Conservation (phyloP, 2,329 filamentous ascomycete species). For the Cladophialophora chaetospira region DNA sequence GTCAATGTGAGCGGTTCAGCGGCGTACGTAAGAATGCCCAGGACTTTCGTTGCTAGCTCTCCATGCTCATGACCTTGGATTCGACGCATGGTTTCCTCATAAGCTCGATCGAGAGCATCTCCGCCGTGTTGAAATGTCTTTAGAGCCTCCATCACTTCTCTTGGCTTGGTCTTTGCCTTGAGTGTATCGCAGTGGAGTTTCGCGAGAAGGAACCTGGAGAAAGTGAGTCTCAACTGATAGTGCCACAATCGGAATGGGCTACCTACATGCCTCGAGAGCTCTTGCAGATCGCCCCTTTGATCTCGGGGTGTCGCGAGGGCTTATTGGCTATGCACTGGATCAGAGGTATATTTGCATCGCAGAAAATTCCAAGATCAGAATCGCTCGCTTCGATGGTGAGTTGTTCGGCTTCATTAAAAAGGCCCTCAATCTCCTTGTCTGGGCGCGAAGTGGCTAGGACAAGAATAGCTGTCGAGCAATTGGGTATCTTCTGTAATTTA, state of each 20-base stretch:
- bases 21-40: constrained; percentile 31
- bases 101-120: constrained; percentile 28
- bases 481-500: neutral
- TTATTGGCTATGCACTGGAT: constrained; percentile 13
- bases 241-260: neutral
- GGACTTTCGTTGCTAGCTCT: constrained; percentile 25
- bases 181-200: constrained; percentile 33
- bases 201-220: constrained; percentile 33
- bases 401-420: neutral
- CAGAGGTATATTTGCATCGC: constrained; percentile 4
- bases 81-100: constrained; percentile 33
- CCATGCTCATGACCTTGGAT: constrained; percentile 35
- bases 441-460: constrained; percentile 13
- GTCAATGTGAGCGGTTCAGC: constrained; percentile 28
- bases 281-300: constrained; percentile 10
- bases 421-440: neutral
- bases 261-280: constrained; percentile 17
- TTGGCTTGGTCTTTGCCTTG: constrained; percentile 24
- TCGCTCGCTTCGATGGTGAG: constrained; percentile 2
- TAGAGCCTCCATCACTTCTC: constrained; percentile 27
- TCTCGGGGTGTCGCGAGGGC: neutral
- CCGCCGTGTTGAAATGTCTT: constrained; percentile 22
- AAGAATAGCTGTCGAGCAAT: neutral
- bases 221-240: neutral
- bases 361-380: constrained; percentile 11